Conservation (phyloP, 1,139 yeast genomes). For the Saccharomycopsis hybrid region DNA sequence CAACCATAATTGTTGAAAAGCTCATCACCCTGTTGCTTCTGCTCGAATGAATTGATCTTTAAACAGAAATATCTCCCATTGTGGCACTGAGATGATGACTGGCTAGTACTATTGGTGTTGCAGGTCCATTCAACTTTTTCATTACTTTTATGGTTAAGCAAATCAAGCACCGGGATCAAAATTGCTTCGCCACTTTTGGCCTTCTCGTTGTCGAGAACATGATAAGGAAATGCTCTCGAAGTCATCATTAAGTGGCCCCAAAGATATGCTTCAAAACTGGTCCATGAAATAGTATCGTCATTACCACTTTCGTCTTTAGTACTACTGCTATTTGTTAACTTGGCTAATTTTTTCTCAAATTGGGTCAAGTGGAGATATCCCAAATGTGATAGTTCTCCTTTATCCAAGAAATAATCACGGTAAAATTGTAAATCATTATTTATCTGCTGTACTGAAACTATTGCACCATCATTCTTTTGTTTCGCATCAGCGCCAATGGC, state of each 20-base stretch:
- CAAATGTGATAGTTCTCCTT: constrained; percentile 4
- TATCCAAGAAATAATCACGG: constrained; percentile 28
- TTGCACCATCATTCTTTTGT: background rate
- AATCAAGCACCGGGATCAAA: constrained; percentile 71
- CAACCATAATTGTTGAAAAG: constrained; percentile 79
- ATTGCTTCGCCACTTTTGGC: constrained; percentile 48
- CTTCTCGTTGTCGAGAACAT: constrained; percentile 33
- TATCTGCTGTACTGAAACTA: background rate
- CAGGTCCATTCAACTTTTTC: constrained; percentile 62
- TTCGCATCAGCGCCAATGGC: background rate
- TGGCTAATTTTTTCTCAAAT: background rate
- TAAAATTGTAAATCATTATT: constrained; percentile 38
- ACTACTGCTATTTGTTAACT: background rate
- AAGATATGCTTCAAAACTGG: constrained; percentile 54
- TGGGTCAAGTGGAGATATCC: constrained; percentile 1
- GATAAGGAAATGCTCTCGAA: constrained; percentile 74
- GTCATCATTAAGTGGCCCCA: constrained; percentile 72
- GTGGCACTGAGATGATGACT: background rate
- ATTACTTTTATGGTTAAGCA: constrained; percentile 62
- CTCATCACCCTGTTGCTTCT: constrained; percentile 31
- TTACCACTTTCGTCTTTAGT: background rate
- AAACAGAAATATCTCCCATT: constrained; percentile 28
- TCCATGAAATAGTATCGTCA: constrained; percentile 35
- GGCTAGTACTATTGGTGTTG: constrained; percentile 4
- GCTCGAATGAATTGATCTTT: constrained; percentile 26